Evolutionary conservation across 2,329 filamentous ascomycete species (phyloP), one percentile per base, ranked within the genome.

Genomic region (Microdochium paspali): DNA sequence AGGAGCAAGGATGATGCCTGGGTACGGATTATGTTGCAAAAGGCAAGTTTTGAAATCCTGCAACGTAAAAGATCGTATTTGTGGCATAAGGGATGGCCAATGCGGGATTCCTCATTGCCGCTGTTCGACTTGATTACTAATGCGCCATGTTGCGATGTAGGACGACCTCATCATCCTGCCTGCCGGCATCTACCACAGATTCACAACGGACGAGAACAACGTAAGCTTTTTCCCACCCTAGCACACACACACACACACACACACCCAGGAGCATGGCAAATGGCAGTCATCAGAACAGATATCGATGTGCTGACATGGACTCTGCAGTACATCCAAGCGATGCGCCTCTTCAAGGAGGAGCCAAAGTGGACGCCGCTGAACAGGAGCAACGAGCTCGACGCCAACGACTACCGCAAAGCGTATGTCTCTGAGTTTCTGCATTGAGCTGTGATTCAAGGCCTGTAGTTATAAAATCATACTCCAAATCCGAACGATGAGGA

Each of bases 341-440:
- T 97, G 88, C 80, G 93, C 49, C 74, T 98, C 46, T 98, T 97
- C 79, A 90, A 97, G 71, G 93, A 97, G 54, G 90, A 97, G 68
- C 93, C 93, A 28, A 96, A 97, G 70, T 98, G 93, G 93, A 97
- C 90, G 30, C 87, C 93, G 13, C 68, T 98, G 55, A 95, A 95
- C 70, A 81, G 93, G 48, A 80, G 78, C 6, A 68, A 72, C 4
- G 85, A 91, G 44, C 78, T 95, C 40, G 89, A 97, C 62, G 64
- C 64, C 50, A 98, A 97, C 67, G 69, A 76, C 46, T 86, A 83
- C 64, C 80, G 93, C 49, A 80, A 88, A 74, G 79, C 81, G 44
- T 98, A 98, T 60, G 71, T 95, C 35, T 56, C 63, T 49, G 61
- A 73, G 45, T 79, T 67, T 52, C 57, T 74, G 35, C 15, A 40